These are phyloP conservation scores for Dendrostoma leiphaemia DNA, from an alignment of 2,329 filamentous ascomycete species.

Conservation along the genomic window DNA sequence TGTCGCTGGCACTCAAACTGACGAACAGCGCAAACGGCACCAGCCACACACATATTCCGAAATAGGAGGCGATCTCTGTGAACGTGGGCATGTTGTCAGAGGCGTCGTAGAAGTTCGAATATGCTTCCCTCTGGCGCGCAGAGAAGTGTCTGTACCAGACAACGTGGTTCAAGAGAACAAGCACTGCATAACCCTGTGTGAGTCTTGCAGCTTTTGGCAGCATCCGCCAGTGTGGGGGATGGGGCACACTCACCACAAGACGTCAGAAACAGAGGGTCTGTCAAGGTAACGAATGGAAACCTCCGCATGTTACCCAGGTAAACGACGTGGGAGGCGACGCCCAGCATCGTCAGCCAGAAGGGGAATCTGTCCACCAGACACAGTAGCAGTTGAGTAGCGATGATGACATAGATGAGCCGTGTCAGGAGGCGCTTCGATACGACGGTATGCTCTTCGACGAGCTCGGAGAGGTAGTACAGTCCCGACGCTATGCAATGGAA, in stretches of 20 bases:
- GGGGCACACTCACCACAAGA: conserved; percentile 77
- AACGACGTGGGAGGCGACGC: conserved; percentile 76
- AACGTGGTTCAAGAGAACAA: conserved; percentile 89
- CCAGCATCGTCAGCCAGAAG: conserved; percentile 68
- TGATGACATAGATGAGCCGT: conserved; percentile 79
- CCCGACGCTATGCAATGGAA: conserved; percentile 69
- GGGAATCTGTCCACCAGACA: conserved; percentile 85
- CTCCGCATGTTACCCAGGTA: conserved; percentile 83
- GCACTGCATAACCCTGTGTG: too few relatives aligned
- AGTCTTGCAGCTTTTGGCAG: too few relatives aligned
- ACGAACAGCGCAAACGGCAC: conserved; percentile 96
- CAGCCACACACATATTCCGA: conserved; percentile 94
- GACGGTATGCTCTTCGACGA: conserved; percentile 97
- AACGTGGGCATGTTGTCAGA: conserved; percentile 71
- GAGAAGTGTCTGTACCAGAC: conserved; percentile 96
- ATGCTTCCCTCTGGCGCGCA: conserved; percentile 53
- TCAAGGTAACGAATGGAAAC: conserved; percentile 77
- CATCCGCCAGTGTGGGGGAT: too few relatives aligned
- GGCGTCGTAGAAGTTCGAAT: conserved; percentile 62
- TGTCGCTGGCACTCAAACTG: conserved; percentile 88
- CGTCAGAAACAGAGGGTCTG: conserved; percentile 79
- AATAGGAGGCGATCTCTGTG: conserved; percentile 92
- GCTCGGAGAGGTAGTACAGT: conserved; percentile 95
- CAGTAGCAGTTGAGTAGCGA: conserved; percentile 71
- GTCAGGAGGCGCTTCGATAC: conserved; percentile 83